phyloP scores from a whole-genome alignment of 2,329 filamentous ascomycete species.

The Endothia cerciana region DNA sequence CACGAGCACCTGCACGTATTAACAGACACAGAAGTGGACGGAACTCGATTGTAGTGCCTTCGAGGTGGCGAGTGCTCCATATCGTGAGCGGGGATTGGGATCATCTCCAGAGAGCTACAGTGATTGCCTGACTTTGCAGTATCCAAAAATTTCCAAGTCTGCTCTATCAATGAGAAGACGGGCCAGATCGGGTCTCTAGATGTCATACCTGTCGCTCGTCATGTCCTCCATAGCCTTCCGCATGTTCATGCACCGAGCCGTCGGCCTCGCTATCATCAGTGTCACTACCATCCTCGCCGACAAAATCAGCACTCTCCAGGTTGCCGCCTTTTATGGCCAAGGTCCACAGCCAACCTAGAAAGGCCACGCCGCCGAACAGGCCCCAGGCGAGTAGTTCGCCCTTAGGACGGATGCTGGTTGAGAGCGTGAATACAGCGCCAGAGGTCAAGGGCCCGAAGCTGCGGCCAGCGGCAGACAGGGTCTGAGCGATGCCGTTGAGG shows the following conservation, averaged over 20 bases:
- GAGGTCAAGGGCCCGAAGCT: slow-evolving; percentile 88
- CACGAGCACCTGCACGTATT: neutral
- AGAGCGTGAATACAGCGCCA: slow-evolving; percentile 81
- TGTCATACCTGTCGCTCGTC: neutral
- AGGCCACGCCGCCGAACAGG: slow-evolving; percentile 80
- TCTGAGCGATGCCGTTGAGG: slow-evolving; percentile 92
- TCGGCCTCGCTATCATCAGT: slow-evolving; percentile 33
- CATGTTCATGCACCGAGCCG: neutral
- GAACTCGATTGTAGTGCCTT: neutral
- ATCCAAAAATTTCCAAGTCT: neutral
- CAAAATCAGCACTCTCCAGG: slow-evolving; percentile 63
- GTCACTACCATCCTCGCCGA: slow-evolving; percentile 42
- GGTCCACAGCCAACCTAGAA: slow-evolving; percentile 79
- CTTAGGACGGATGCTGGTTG: slow-evolving; percentile 72
- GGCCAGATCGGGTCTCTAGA: neutral
- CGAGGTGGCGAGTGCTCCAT: too few species aligned
- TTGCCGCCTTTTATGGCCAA: slow-evolving; percentile 72
- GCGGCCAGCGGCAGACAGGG: slow-evolving; percentile 85
- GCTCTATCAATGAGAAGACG: neutral
- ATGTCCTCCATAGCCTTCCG: neutral
- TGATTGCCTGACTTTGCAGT: neutral
- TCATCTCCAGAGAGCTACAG: too few species aligned
- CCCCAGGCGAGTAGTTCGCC: slow-evolving; percentile 88
- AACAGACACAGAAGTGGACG: neutral
- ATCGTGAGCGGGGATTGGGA: neutral